Conservation (phyloP, 2,329 filamentous ascomycete species). For the Aurifilum marmelostoma region DNA sequence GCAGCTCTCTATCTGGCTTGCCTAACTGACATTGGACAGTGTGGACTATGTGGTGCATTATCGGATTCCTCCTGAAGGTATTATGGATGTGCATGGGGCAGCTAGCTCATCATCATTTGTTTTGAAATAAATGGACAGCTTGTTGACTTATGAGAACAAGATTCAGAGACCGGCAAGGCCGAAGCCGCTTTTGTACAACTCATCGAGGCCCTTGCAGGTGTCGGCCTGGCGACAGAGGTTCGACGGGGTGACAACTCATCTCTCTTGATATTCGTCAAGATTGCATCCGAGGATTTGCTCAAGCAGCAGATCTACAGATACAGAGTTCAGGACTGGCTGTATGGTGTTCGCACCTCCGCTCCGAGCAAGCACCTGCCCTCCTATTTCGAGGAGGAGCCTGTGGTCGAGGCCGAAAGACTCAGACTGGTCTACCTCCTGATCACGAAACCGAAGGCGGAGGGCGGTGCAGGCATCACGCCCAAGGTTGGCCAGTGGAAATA, state of each 20-base stretch:
- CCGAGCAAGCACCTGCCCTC: conserved; percentile 73
- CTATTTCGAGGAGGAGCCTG: conserved; percentile 71
- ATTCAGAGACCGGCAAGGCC: conserved; percentile 71
- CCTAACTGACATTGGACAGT: conserved; percentile 42
- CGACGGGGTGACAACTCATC: conserved; percentile 76
- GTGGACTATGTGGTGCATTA: conserved; percentile 91
- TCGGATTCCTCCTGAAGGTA: conserved; percentile 70
- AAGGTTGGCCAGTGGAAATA: conserved; percentile 71
- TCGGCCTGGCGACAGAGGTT: conserved; percentile 87
- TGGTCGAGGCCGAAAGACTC: conserved; percentile 86
- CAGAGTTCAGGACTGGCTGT: conserved; percentile 90
- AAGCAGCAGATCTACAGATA: conserved; percentile 82
- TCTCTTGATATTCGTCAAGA: conserved; percentile 80
- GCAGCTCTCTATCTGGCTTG: conserved; percentile 16
- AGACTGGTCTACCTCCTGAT: conserved; percentile 87
- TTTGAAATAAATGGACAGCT: not conserved
- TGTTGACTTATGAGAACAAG: conserved; percentile 47
- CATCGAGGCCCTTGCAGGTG: conserved; percentile 71
- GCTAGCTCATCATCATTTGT: not conserved
- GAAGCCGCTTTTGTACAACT: conserved; percentile 78
- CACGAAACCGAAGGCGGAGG: conserved; percentile 71
- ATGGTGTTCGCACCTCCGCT: conserved; percentile 78
- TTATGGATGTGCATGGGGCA: conserved; percentile 29
- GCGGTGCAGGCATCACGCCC: conserved; percentile 77
- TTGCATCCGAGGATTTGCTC: conserved; percentile 75